phyloP scores from a whole-genome alignment of 2,329 filamentous ascomycete genomes.

The Fusarium sp. region DNA sequence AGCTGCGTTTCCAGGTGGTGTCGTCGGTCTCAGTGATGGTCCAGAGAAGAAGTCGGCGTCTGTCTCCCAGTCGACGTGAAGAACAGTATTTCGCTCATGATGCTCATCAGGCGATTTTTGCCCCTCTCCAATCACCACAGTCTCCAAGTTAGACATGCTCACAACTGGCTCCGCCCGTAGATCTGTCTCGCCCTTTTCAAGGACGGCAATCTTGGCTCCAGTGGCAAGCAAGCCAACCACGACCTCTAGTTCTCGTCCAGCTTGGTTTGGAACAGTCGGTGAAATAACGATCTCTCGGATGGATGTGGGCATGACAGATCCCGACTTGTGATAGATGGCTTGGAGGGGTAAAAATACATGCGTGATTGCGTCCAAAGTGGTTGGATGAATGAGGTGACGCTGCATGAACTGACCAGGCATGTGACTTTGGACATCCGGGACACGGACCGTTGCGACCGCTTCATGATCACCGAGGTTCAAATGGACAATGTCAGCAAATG shows the following conservation, averaged over 20 bases:
- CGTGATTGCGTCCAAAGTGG: not conserved
- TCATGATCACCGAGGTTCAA: not conserved
- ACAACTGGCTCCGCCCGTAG: not conserved
- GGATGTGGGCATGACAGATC: not conserved
- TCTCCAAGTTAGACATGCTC: not conserved
- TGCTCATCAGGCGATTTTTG: not conserved
- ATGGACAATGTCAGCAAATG: not conserved
- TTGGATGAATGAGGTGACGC: not conserved
- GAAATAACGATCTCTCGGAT: not conserved
- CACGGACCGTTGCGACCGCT: not conserved
- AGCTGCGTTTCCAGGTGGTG: not conserved
- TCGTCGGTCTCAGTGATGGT: not conserved
- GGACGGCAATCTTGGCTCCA: not conserved
- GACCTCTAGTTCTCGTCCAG: not conserved
- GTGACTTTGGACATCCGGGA: not conserved
- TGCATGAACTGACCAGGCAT: not conserved
- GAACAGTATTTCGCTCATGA: not conserved
- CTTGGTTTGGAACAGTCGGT: not conserved
- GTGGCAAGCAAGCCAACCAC: not conserved
- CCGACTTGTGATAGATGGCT: not conserved
- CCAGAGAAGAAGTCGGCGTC: not conserved
- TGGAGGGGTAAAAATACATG: not conserved
- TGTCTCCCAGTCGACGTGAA: not conserved
- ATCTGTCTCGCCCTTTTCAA: not conserved
- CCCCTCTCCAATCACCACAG: not conserved